Percentiles rank a stretch among this genome's conserved stretches.
phyloP scores from a whole-genome alignment of 495 filamentous ascomycete species.

The Articulospora tetracladia region DNA sequence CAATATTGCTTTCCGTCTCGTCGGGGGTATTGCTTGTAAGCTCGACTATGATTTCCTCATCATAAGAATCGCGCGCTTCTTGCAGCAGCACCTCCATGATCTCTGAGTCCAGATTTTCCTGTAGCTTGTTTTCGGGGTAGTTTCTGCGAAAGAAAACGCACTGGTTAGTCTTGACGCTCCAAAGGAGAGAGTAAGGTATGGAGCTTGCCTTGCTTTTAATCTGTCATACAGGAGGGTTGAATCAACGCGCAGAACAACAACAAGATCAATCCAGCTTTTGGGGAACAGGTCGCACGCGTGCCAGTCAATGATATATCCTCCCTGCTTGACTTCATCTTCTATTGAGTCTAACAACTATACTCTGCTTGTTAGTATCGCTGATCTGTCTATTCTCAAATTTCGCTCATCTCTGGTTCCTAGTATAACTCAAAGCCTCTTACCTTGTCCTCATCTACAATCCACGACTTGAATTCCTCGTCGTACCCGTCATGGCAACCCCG shows the following conservation, averaged over 20 bases:
- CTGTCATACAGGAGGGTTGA: conserved; percentile 82
- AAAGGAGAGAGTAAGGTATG: background rate
- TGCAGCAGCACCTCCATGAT: conserved; percentile 94
- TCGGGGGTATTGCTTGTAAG: conserved; percentile 75
- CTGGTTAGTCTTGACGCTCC: background rate
- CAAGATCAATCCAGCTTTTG: conserved; percentile 89
- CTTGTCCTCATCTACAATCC: conserved; percentile 97
- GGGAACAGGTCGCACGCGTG: conserved; percentile 97
- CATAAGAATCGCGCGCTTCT: conserved; percentile 84
- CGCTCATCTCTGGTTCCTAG: background rate
- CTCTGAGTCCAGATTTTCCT: conserved; percentile 95
- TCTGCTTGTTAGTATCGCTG: background rate
- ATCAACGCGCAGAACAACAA: conserved; percentile 83
- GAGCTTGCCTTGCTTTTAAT: conserved; percentile 59
- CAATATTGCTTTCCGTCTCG: conserved; percentile 84
- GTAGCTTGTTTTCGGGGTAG: conserved; percentile 80
- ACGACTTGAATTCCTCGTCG: conserved; percentile 79
- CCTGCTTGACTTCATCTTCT: conserved; percentile 73
- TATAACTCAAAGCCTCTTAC: no score
- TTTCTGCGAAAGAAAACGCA: conserved; percentile 41
- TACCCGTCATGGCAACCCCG: conserved; percentile 76
- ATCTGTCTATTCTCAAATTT: background rate
- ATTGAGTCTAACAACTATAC: conserved; percentile 79
- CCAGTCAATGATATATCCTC: conserved; percentile 95
- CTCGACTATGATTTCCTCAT: conserved; percentile 87